Evolutionary conservation across 805 yeast genomes (phyloP).

Genomic region (Millerozyma miso): DNA sequence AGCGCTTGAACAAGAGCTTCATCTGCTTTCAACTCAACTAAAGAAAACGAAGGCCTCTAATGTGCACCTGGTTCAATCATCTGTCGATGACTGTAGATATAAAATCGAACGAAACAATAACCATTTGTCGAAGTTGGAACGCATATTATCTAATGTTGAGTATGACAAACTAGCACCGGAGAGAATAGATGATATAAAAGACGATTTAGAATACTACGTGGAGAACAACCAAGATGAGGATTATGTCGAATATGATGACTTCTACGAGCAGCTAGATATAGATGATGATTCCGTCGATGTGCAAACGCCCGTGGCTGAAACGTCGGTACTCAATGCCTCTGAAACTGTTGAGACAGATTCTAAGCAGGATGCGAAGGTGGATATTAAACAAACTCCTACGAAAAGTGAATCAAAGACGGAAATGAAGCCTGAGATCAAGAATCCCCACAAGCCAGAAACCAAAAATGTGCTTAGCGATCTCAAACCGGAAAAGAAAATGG

Average conservation of each 20-base stretch:
- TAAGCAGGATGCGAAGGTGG: conserved; percentile 1
- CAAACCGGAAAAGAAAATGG: conserved; percentile 1
- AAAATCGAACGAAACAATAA: conserved; percentile 68
- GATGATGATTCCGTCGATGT: conserved; percentile 40
- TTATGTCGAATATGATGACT: conserved; percentile 88
- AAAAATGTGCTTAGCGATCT: not conserved
- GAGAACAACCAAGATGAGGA: conserved; percentile 92
- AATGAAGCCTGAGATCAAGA: conserved; percentile 1
- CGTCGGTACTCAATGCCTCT: conserved; percentile 13
- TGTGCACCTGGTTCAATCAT: conserved; percentile 38
- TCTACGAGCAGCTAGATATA: conserved; percentile 82
- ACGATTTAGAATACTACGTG: conserved; percentile 88
- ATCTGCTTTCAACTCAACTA: conserved; percentile 23
- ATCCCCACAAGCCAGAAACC: not conserved
- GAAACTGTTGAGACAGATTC: conserved; percentile 3
- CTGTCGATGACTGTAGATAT: conserved; percentile 60
- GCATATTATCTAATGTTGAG: conserved; percentile 69
- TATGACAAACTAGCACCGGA: conserved; percentile 79
- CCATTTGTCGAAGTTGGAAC: conserved; percentile 77
- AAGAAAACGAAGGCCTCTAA: conserved; percentile 54
- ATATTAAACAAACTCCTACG: not conserved
- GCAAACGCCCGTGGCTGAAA: conserved; percentile 21
- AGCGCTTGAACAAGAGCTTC: conserved; percentile 64
- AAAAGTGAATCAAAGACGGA: conserved; percentile 2
- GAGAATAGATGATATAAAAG: conserved; percentile 69